Percentiles rank a stretch among this genome's conserved stretches.
These are phyloP conservation scores for Aspergillus spinulosporus DNA, from an alignment of 2,329 filamentous ascomycete genomes.

Conservation along the genomic window DNA sequence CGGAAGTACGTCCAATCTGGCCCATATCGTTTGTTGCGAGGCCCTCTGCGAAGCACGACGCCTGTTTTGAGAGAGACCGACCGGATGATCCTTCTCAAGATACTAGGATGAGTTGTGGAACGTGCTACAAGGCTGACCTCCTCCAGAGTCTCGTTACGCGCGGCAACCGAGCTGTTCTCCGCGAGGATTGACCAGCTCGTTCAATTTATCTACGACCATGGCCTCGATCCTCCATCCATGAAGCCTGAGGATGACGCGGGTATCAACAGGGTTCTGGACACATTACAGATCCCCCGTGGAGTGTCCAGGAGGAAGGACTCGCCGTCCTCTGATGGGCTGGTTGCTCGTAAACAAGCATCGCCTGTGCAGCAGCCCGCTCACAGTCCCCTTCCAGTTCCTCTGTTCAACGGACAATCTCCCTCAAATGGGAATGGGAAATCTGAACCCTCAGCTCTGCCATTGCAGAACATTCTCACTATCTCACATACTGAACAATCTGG, in stretches of 20 bases:
- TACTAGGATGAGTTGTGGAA: background rate
- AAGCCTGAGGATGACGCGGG: constrained; percentile 38
- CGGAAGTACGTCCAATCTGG: constrained; percentile 34
- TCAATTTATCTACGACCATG: constrained; percentile 45
- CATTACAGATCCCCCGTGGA: constrained; percentile 23
- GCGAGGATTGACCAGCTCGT: constrained; percentile 40
- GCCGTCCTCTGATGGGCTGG: background rate
- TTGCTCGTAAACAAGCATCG: background rate
- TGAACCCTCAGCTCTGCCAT: constrained; percentile 9
- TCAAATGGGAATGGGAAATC: constrained; percentile 4
- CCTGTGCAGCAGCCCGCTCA: background rate
- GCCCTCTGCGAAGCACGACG: background rate
- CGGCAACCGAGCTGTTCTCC: constrained; percentile 34
- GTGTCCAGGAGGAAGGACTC: constrained; percentile 3
- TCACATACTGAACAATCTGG: constrained; percentile 17
- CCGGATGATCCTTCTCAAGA: background rate
- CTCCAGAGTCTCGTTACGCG: constrained; percentile 19
- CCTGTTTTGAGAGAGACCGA: background rate
- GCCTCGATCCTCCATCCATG: constrained; percentile 43
- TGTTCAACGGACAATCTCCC: constrained; percentile 15
- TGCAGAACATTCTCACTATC: constrained; percentile 17
- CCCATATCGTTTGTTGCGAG: background rate
- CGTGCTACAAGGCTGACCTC: constrained; percentile 2
- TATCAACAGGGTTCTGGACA: constrained; percentile 42
- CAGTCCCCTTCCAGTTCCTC: constrained; percentile 15